Conservation (phyloP, 768 basidiomycete genomes). For the Boletellus ananiceps region DNA sequence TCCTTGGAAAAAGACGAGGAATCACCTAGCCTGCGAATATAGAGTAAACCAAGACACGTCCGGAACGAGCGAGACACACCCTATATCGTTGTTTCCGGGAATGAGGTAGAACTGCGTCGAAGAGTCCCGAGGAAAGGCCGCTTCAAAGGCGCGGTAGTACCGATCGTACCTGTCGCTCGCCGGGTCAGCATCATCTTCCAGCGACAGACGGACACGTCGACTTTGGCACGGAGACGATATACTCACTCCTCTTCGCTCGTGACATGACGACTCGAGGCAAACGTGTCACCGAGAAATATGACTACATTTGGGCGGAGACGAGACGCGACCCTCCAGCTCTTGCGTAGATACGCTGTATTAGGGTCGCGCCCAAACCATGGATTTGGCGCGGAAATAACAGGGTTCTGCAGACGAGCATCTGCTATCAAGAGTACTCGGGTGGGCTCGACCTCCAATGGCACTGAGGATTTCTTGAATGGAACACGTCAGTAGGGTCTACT, state of each 20-base stretch:
- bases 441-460: constrained; percentile 18
- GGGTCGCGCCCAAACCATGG: constrained; percentile 43
- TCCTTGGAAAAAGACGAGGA: constrained; percentile 47
- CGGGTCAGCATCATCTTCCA: not conserved
- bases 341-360: constrained; percentile 57
- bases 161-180: constrained; percentile 48
- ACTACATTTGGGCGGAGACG: constrained; percentile 57
- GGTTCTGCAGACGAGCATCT: constrained; percentile 57
- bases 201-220: not conserved
- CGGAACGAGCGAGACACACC: constrained; percentile 35
- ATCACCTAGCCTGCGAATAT: constrained; percentile 46
- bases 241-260: constrained; percentile 52
- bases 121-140: constrained; percentile 47
- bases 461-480: constrained; percentile 12
- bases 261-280: constrained; percentile 57
- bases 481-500: constrained; percentile 2
- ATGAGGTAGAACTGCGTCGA: constrained; percentile 49
- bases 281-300: constrained; percentile 76
- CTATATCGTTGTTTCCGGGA: constrained; percentile 82
- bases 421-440: constrained; percentile 64
- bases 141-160: constrained; percentile 58
- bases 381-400: constrained; percentile 26
- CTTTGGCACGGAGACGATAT: constrained; percentile 28
- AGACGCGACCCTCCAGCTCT: constrained; percentile 63
- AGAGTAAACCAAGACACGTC: not conserved